A percentile compares a stretch with the other conserved stretches of the same genome.
phyloP scores from a whole-genome alignment of 805 yeast species.

The Barnettozyma vustinii region DNA sequence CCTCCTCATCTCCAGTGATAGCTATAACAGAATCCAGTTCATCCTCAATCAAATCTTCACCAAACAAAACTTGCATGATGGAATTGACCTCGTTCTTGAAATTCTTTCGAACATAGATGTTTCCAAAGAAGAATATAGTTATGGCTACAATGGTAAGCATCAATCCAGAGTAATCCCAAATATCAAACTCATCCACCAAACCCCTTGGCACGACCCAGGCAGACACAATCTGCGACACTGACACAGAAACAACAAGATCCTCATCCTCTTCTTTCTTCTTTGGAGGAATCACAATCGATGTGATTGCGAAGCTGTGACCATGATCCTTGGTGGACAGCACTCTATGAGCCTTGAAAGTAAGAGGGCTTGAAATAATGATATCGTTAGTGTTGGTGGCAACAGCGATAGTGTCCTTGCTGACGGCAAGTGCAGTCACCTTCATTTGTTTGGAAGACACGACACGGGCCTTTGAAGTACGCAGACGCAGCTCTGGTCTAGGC shows the following conservation, averaged over 20 bases:
- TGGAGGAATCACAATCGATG: constrained; percentile 64
- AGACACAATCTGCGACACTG: constrained; percentile 71
- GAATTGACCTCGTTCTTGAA: constrained; percentile 12
- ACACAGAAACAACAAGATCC: constrained; percentile 7
- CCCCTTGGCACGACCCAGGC: constrained; percentile 55
- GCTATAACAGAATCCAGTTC: background rate
- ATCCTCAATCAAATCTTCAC: constrained; percentile 4
- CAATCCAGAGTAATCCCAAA: constrained; percentile 10
- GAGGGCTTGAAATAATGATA: constrained; percentile 47
- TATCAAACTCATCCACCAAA: constrained; percentile 19
- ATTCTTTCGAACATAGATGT: constrained; percentile 14
- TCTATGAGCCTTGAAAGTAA: constrained; percentile 46
- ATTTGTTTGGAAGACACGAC: constrained; percentile 43
- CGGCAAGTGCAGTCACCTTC: constrained; percentile 27
- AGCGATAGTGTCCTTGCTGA: constrained; percentile 32
- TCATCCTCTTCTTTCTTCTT: constrained; percentile 2
- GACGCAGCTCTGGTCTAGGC: constrained; percentile 1
- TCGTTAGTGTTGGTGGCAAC: constrained; percentile 56
- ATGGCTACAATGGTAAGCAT: constrained; percentile 9
- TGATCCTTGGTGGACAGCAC: constrained; percentile 36
- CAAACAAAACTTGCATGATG: constrained; percentile 12
- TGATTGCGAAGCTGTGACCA: constrained; percentile 77
- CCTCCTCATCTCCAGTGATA: background rate
- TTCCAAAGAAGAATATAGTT: constrained; percentile 2
- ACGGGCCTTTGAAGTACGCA: constrained; percentile 33